Conservation (phyloP, 2,329 filamentous ascomycete species). For the Westerdykella ornata region DNA sequence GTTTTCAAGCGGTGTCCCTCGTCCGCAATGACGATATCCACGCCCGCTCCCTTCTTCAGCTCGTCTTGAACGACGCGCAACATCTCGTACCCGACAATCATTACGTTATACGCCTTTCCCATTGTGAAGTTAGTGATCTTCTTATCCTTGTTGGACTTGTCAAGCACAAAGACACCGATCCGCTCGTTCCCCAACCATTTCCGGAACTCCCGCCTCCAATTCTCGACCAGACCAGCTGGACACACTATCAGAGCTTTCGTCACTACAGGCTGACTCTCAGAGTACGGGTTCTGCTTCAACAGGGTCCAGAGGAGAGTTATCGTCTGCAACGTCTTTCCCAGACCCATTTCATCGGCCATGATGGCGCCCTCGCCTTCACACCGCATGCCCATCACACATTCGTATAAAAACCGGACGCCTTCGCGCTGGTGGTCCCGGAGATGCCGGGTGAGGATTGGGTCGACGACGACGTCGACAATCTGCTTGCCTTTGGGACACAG, state of each 20-base stretch:
- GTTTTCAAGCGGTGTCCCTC: slow-evolving; percentile 64
- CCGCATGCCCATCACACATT: slow-evolving; percentile 69
- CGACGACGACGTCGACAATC: slow-evolving; percentile 65
- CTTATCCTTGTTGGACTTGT: slow-evolving; percentile 51
- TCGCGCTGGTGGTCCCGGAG: slow-evolving; percentile 62
- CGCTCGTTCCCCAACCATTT: slow-evolving; percentile 68
- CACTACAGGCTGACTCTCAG: slow-evolving; percentile 54
- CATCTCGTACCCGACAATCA: slow-evolving; percentile 70
- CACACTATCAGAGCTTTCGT: slow-evolving; percentile 68
- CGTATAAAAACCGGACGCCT: slow-evolving; percentile 65
- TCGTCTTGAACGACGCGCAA: slow-evolving; percentile 59
- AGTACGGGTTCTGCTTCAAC: slow-evolving; percentile 63
- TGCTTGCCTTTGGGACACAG: slow-evolving; percentile 54
- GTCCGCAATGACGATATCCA: slow-evolving; percentile 66
- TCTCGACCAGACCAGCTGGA: slow-evolving; percentile 64
- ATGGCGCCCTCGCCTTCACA: slow-evolving; percentile 62
- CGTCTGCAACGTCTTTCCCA: slow-evolving; percentile 68
- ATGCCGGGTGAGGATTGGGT: slow-evolving; percentile 57
- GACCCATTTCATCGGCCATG: slow-evolving; percentile 68
- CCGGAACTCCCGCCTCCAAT: slow-evolving; percentile 66
- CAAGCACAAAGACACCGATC: slow-evolving; percentile 61
- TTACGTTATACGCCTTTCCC: slow-evolving; percentile 60
- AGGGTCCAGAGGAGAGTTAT: slow-evolving; percentile 66
- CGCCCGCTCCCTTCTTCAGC: slow-evolving; percentile 54
- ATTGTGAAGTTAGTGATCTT: slow-evolving; percentile 62